Evolutionary conservation across 2,329 filamentous ascomycete species (phyloP).

Genomic region (Colletotrichum endophyticum): DNA sequence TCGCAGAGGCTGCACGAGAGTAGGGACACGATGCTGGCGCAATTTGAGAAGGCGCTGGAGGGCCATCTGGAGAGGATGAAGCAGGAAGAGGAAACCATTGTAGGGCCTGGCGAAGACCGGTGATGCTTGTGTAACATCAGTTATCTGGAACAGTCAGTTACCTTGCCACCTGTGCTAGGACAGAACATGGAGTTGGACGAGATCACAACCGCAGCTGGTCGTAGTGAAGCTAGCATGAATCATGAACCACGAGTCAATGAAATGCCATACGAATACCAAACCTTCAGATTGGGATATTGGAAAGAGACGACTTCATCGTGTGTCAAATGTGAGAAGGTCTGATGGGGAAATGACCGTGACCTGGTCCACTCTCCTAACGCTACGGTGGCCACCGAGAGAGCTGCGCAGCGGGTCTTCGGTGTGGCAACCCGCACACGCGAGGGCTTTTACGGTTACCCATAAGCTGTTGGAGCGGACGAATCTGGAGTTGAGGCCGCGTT

Average conservation of each 20-base stretch:
- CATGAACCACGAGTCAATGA: too few species aligned
- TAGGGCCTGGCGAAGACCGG: background rate
- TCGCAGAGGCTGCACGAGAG: background rate
- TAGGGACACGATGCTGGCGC: background rate
- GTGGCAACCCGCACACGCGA: too few species aligned
- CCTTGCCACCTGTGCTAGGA: too few species aligned
- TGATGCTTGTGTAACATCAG: background rate
- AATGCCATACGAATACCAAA: too few species aligned
- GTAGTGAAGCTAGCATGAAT: too few species aligned
- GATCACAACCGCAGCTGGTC: too few species aligned
- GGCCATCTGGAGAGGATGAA: background rate
- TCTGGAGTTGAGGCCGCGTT: background rate
- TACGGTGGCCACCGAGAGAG: background rate
- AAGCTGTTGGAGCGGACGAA: background rate
- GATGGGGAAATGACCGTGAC: background rate
- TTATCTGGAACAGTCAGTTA: too few species aligned
- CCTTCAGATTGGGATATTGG: too few species aligned
- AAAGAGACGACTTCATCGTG: background rate
- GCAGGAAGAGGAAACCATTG: background rate
- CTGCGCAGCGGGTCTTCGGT: too few species aligned
- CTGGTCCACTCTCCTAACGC: background rate
- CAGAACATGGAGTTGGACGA: too few species aligned
- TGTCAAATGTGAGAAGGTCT: background rate
- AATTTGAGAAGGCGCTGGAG: background rate
- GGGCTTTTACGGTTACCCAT: background rate